Conservation (phyloP, 2,329 filamentous ascomycete genomes). For the Alternaria arborescens region DNA sequence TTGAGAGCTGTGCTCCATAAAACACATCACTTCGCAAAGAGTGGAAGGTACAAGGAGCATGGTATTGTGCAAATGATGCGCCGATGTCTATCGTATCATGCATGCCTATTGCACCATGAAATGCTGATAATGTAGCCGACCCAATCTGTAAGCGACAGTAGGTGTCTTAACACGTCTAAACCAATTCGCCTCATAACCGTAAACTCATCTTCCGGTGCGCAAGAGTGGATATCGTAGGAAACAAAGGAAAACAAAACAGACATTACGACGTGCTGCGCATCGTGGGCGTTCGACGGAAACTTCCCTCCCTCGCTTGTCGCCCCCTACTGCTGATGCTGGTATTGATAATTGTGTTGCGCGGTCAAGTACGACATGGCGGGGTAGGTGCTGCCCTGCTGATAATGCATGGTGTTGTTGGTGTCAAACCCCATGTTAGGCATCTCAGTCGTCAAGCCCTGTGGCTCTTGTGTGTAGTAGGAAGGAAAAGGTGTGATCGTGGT, state of each 20-base stretch:
- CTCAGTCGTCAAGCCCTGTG: constrained; percentile 36
- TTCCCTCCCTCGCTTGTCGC: neutral
- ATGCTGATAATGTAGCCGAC: constrained; percentile 8
- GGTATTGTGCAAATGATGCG: neutral
- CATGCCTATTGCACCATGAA: constrained; percentile 2
- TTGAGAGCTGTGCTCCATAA: neutral
- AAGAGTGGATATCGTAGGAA: constrained; percentile 20
- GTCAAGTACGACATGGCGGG: constrained; percentile 46
- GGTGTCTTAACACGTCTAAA: constrained; percentile 6
- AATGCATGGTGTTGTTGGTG: constrained; percentile 38
- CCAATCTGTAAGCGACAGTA: constrained; percentile 3
- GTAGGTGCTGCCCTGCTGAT: constrained; percentile 40
- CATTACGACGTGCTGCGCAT: neutral
- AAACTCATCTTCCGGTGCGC: constrained; percentile 3
- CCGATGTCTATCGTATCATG: constrained; percentile 6
- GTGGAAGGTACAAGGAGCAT: neutral
- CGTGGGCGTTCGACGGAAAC: neutral
- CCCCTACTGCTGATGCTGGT: constrained; percentile 33
- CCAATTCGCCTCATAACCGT: constrained; percentile 7
- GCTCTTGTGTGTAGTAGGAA: constrained; percentile 46
- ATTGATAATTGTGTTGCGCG: constrained; percentile 45
- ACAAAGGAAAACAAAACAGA: constrained; percentile 4
- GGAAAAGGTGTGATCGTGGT: constrained; percentile 39
- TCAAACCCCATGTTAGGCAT: constrained; percentile 39
- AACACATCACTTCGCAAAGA: neutral